Conservation (phyloP, 106 monocot species). For the Ottelia alismoides region DNA sequence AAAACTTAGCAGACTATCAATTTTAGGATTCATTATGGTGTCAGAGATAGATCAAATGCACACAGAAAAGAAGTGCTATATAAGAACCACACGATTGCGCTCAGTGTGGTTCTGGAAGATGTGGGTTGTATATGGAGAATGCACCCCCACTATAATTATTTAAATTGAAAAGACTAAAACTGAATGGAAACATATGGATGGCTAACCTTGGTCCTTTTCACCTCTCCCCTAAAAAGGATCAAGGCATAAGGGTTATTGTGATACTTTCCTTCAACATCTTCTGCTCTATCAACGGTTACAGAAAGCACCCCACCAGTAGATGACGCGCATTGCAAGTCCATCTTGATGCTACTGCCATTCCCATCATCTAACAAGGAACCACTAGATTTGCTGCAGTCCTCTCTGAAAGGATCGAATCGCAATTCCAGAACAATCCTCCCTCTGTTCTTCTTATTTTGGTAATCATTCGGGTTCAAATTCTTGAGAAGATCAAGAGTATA, state of each 20-base stretch:
- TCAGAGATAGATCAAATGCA: no score
- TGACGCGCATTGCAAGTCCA: background rate
- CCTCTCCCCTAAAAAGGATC: slow-evolving; percentile 56
- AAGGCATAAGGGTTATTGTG: slow-evolving; percentile 68
- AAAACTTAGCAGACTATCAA: no score
- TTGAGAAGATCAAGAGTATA: slow-evolving; percentile 84
- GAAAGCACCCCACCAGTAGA: slow-evolving; percentile 44
- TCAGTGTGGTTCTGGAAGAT: no score
- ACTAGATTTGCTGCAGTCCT: slow-evolving; percentile 30
- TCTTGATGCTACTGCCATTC: slow-evolving; percentile 15
- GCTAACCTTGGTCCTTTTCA: slow-evolving; percentile 60
- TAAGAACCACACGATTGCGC: no score
- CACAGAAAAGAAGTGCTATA: no score
- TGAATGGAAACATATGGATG: no score
- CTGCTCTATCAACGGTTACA: slow-evolving; percentile 47
- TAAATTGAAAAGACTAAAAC: no score
- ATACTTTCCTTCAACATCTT: slow-evolving; percentile 71
- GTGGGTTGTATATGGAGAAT: no score
- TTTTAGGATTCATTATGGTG: no score
- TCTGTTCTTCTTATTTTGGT: slow-evolving; percentile 69
- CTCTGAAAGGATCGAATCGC: slow-evolving; percentile 67
- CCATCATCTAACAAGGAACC: slow-evolving; percentile 16
- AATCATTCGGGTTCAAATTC: slow-evolving; percentile 70
- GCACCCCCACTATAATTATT: no score
- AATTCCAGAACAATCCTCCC: slow-evolving; percentile 73